Conservation (phyloP, 106 monocot genomes). For the Platanthera guangdongensis region DNA sequence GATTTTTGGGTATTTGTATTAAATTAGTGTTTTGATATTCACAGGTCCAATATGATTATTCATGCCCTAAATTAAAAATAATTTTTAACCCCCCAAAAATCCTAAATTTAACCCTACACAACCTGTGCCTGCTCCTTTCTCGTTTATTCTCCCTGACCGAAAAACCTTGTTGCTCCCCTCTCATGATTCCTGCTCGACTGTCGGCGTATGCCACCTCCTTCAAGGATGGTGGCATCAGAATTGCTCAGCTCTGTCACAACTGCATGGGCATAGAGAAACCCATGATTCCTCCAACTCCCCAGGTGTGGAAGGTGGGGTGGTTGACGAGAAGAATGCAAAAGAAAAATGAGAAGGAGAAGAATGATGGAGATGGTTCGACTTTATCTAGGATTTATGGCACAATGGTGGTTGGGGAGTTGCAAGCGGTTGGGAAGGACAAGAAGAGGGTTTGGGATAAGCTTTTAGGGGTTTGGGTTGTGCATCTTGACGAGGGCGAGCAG, state of each 20-base stretch:
- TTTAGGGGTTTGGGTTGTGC: slow-evolving; percentile 54
- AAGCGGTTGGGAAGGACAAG: slow-evolving; percentile 76
- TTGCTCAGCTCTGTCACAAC: slow-evolving; percentile 18
- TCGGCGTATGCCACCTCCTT: no score
- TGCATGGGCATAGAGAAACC: slow-evolving; percentile 29
- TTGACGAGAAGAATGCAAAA: slow-evolving; percentile 1
- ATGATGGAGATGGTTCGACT: slow-evolving; percentile 20
- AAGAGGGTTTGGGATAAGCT: slow-evolving; percentile 85
- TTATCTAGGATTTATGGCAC: slow-evolving; percentile 75
- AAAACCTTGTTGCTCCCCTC: no score
- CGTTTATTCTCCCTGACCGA: no score
- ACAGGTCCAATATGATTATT: no score
- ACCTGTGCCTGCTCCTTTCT: no score
- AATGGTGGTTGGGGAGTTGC: slow-evolving; percentile 78
- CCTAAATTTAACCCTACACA: no score
- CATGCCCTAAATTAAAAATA: no score
- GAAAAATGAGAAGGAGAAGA: slow-evolving; percentile 17
- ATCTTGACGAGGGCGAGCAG: slow-evolving; percentile 80
- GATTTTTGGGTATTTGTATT: no score
- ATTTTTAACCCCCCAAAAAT: no score
- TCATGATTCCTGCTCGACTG: no score
- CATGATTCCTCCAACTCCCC: slow-evolving; percentile 4
- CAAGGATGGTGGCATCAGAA: slow-evolving; percentile 7
- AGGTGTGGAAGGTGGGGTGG: neutral
- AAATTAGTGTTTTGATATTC: no score